phyloP scores from a whole-genome alignment of 2,329 filamentous ascomycete species.

The Diaporthe capsici region DNA sequence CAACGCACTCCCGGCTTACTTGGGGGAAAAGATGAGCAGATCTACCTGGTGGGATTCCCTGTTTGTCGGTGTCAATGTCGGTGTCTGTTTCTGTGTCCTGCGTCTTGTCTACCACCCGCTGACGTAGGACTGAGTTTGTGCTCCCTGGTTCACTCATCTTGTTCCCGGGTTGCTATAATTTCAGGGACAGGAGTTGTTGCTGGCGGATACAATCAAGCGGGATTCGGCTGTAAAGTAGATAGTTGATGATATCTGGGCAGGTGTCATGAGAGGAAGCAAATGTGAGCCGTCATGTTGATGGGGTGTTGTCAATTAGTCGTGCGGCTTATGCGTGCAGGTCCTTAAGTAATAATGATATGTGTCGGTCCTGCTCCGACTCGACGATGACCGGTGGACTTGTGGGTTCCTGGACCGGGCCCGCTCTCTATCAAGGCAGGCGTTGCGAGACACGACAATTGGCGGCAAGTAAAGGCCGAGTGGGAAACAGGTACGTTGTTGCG shows the following conservation, averaged over 20 bases:
- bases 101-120: slow-evolving; percentile 7
- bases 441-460: slow-evolving; percentile 4
- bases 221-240: background rate
- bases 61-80: slow-evolving; percentile 14
- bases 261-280: background rate
- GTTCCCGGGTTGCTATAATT: background rate
- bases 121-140: slow-evolving; percentile 14
- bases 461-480: background rate
- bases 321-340: background rate
- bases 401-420: background rate
- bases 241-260: background rate
- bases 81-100: background rate
- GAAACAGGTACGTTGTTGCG: background rate
- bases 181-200: background rate
- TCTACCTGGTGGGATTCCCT: slow-evolving; percentile 36
- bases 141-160: background rate
- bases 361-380: slow-evolving; percentile 22
- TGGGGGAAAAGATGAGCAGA: background rate
- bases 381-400: slow-evolving; percentile 10
- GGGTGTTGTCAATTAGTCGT: slow-evolving; percentile 2
- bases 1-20: background rate
- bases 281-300: slow-evolving; percentile 1
- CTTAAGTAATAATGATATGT: slow-evolving; percentile 14
- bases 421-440: background rate
- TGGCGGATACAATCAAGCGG: background rate